Evolutionary conservation across 2,329 filamentous ascomycete genomes (phyloP).

Genomic region (Chrysosphaeria jannelii): DNA sequence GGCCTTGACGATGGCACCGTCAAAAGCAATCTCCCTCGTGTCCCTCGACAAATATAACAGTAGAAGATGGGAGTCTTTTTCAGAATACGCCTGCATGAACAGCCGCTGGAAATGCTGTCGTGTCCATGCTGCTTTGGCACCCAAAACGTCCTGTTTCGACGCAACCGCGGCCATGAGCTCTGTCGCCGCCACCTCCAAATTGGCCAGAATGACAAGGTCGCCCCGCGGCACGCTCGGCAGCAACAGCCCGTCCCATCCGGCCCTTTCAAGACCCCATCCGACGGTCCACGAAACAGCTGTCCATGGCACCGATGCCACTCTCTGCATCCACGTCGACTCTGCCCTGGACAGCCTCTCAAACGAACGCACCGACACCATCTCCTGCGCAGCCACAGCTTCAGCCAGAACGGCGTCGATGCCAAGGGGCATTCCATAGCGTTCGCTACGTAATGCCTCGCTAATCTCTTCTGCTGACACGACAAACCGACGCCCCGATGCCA

Average conservation of each 20-base stretch:
- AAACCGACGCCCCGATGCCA: too few relatives aligned
- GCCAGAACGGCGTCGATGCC: constrained; percentile 48
- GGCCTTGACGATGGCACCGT: constrained; percentile 47
- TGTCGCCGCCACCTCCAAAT: constrained; percentile 27
- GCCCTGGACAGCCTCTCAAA: constrained; percentile 36
- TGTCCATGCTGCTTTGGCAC: too few relatives aligned
- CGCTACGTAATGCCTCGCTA: too few relatives aligned
- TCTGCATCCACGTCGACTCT: too few relatives aligned
- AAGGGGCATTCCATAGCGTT: constrained; percentile 53
- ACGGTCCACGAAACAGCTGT: constrained; percentile 47
- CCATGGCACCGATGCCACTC: too few relatives aligned
- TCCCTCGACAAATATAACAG: constrained; percentile 45
- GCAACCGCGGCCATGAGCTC: constrained; percentile 18
- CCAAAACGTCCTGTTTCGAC: too few relatives aligned
- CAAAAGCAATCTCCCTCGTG: constrained; percentile 23
- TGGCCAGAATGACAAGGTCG: constrained; percentile 27
- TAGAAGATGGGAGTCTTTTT: too few relatives aligned
- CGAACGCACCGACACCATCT: constrained; percentile 37
- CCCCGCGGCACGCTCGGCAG: constrained; percentile 8
- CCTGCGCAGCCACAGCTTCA: constrained; percentile 38
- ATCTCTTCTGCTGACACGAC: too few relatives aligned
- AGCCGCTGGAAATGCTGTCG: too few relatives aligned
- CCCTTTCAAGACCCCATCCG: constrained; percentile 34
- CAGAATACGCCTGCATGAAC: too few relatives aligned
- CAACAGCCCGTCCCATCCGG: constrained; percentile 12